Conservation (phyloP, 2,329 filamentous ascomycete species). For the Sporothrix brasiliensis region DNA sequence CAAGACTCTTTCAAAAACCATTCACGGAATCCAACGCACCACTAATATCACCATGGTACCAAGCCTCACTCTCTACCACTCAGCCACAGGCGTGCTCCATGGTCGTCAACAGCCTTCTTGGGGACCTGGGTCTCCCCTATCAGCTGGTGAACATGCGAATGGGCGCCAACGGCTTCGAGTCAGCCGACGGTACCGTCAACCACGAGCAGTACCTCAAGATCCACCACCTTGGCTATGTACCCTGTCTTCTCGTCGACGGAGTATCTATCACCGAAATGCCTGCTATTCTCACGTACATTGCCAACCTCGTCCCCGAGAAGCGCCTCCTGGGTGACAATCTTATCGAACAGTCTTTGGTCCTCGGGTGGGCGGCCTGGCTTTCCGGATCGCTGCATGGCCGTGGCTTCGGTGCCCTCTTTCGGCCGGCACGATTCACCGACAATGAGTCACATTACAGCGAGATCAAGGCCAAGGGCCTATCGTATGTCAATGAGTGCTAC, state of each 20-base stretch:
- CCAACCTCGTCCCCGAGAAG: slow-evolving; percentile 2
- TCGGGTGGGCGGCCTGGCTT: slow-evolving; percentile 7
- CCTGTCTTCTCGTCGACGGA: slow-evolving; percentile 2
- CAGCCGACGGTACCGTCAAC: slow-evolving; percentile 16
- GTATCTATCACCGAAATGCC: slow-evolving; percentile 9
- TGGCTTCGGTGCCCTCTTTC: neutral
- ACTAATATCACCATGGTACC: neutral
- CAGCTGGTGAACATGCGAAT: neutral
- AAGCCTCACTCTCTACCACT: slow-evolving; percentile 1
- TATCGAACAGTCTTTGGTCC: neutral
- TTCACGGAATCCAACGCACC: neutral
- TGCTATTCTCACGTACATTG: neutral
- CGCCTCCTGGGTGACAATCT: neutral
- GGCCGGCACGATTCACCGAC: neutral
- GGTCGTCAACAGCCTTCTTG: neutral
- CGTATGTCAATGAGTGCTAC: slow-evolving; percentile 12
- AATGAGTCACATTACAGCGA: neutral
- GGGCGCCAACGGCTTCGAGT: slow-evolving; percentile 5
- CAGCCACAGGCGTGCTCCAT: slow-evolving; percentile 5
- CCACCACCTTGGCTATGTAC: neutral
- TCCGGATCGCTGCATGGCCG: neutral
- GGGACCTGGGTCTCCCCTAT: neutral
- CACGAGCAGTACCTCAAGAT: slow-evolving; percentile 16
- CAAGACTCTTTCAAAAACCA: neutral
- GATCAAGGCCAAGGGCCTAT: neutral